Conservation (phyloP, 108 stramenopile genomes). For the Cyclotella sp. region DNA sequence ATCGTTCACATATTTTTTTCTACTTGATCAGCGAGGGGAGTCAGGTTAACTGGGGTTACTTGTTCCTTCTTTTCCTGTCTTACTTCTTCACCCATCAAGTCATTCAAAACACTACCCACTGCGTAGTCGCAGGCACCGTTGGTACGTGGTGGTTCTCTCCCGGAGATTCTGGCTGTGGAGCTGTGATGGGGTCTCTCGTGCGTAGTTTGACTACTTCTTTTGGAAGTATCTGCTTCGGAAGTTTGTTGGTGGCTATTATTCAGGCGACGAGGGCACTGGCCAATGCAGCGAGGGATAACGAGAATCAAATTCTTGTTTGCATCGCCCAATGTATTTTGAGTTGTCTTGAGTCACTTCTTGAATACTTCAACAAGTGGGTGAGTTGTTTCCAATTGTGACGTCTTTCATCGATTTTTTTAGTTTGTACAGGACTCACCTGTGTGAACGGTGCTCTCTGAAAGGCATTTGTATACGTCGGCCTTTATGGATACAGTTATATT, state of each 20-base stretch:
- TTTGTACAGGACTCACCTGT: too few species aligned
- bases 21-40: conserved; percentile 5
- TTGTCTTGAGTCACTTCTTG: conserved; percentile 66
- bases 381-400: conserved; percentile 5
- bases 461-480: conserved; percentile 88
- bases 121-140: conserved; percentile 84
- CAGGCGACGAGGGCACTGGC: conserved; percentile 74
- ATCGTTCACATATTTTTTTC: conserved; percentile 6
- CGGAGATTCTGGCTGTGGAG: conserved; percentile 66
- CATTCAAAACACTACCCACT: conserved; percentile 82
- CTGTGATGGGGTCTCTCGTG: conserved; percentile 55
- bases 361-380: conserved; percentile 87
- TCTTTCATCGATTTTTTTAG: background rate
- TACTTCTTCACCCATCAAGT: conserved; percentile 88
- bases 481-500: conserved; percentile 84
- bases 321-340: conserved; percentile 71
- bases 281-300: conserved; percentile 50
- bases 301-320: conserved; percentile 61
- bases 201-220: conserved; percentile 78
- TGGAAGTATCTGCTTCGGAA: conserved; percentile 78
- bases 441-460: background rate
- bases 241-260: conserved; percentile 77
- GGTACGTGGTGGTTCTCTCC: conserved; percentile 93
- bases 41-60: conserved; percentile 63
- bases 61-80: conserved; percentile 79